These are phyloP conservation scores for Vigna hirtella DNA, from an alignment of 306 rosid species.

Conservation along the genomic window DNA sequence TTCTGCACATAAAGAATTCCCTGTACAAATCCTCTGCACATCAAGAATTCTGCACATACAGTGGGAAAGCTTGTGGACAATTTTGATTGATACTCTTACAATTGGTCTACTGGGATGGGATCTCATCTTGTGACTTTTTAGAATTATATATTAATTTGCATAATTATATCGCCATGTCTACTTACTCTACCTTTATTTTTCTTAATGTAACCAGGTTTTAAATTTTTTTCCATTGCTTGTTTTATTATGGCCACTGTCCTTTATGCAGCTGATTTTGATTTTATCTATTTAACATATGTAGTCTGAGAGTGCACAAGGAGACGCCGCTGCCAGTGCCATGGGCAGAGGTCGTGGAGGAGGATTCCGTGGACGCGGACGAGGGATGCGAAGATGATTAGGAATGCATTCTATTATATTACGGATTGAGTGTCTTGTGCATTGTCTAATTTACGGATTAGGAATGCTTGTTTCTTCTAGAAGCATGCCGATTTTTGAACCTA, in stretches of 20 bases:
- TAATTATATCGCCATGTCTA: neutral
- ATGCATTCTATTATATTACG: neutral
- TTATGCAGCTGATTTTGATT: conserved; percentile 25
- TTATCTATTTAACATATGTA: conserved; percentile 46
- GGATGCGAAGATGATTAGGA: conserved; percentile 81
- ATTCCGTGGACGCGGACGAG: conserved; percentile 92
- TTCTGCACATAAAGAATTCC: neutral
- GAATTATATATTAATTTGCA: neutral
- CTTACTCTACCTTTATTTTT: neutral
- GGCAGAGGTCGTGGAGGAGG: conserved; percentile 95
- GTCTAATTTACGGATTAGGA: neutral
- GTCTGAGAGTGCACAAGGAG: conserved; percentile 99
- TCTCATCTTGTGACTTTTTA: neutral
- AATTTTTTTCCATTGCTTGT: neutral
- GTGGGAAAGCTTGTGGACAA: neutral
- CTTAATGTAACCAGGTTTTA: neutral
- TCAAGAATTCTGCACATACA: neutral
- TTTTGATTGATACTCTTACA: neutral
- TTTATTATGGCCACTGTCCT: conserved; percentile 1
- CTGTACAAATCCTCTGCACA: neutral
- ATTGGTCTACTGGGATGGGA: neutral
- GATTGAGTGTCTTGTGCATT: conserved; percentile 22
- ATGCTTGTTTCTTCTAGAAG: conserved; percentile 39
- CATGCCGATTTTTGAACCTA: conserved; percentile 40
- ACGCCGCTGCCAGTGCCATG: conserved; percentile 98